Conservation (phyloP, 345 rosid species). For the Lumnitzera littorea region DNA sequence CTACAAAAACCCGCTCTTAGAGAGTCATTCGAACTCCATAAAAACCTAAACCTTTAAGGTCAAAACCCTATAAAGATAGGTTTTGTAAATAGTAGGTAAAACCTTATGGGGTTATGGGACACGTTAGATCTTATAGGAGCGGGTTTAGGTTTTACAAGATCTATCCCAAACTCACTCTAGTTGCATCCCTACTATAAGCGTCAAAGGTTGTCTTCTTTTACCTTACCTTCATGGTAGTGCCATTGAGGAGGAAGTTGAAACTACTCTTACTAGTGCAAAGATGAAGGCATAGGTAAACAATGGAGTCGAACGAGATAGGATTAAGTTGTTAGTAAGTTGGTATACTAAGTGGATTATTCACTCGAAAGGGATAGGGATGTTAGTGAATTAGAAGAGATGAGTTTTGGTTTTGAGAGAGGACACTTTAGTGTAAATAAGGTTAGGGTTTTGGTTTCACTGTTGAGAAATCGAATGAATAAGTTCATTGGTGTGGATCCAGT, state of each 20-base stretch:
- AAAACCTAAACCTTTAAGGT: no score
- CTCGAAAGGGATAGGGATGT: constrained; percentile 53
- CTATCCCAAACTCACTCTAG: constrained; percentile 90
- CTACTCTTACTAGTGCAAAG: constrained; percentile 94
- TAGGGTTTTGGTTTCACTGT: constrained; percentile 53
- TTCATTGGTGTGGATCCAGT: constrained; percentile 27
- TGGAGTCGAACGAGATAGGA: constrained; percentile 39
- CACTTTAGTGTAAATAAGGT: constrained; percentile 29
- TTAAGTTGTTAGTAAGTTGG: constrained; percentile 39
- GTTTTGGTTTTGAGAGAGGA: constrained; percentile 44
- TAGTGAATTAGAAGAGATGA: constrained; percentile 52
- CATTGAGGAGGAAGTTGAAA: constrained; percentile 86
- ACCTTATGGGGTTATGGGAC: no score
- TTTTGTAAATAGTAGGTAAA: no score
- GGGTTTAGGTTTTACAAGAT: no score
- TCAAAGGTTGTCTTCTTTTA: constrained; percentile 96
- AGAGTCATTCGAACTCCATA: no score
- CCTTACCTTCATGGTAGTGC: constrained; percentile 90
- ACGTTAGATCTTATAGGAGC: no score
- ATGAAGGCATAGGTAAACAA: constrained; percentile 55
- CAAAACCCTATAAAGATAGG: no score
- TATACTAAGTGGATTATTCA: constrained; percentile 53
- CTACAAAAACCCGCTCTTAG: no score
- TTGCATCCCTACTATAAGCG: constrained; percentile 96
- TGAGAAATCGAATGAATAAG: constrained; percentile 59